phyloP scores from a whole-genome alignment of 768 basidiomycete genomes.

The Lentinus brumalis region DNA sequence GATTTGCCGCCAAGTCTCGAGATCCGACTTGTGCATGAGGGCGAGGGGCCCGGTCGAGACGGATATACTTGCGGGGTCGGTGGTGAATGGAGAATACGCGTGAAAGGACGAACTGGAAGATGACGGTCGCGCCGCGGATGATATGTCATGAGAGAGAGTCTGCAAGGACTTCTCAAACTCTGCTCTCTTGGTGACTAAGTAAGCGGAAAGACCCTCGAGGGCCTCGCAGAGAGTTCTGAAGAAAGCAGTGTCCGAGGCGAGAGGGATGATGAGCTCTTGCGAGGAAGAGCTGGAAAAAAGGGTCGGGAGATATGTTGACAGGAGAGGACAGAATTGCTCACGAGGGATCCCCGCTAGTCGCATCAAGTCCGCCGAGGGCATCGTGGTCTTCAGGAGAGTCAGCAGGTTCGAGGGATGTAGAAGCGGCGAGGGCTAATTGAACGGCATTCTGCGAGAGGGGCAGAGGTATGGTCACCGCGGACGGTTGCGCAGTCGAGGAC shows the following conservation, averaged over 20 bases:
- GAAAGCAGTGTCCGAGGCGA: constrained; percentile 81
- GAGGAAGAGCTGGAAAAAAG: background rate
- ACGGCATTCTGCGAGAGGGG: constrained; percentile 5
- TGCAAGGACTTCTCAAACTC: constrained; percentile 51
- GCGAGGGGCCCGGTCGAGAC: constrained; percentile 20
- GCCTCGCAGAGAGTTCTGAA: constrained; percentile 70
- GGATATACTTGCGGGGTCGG: constrained; percentile 26
- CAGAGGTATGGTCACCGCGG: background rate
- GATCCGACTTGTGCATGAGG: constrained; percentile 47
- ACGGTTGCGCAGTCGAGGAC: background rate
- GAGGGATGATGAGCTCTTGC: constrained; percentile 70
- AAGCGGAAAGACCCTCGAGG: constrained; percentile 53
- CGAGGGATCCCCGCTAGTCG: background rate
- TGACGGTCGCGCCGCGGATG: constrained; percentile 34
- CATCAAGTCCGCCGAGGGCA: background rate
- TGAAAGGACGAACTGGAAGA: constrained; percentile 36
- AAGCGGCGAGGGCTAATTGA: background rate
- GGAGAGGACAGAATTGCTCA: constrained; percentile 6
- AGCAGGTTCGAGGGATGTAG: background rate
- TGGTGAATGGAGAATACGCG: constrained; percentile 31
- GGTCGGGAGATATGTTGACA: constrained; percentile 12
- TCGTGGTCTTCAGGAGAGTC: background rate
- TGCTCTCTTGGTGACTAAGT: constrained; percentile 53
- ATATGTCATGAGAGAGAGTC: constrained; percentile 47
- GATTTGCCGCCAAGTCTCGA: constrained; percentile 89